Evolutionary conservation across 306 rosid genomes (phyloP), one percentile per base, ranked within the genome.

Genomic region (Cucurbita argyrosperma): DNA sequence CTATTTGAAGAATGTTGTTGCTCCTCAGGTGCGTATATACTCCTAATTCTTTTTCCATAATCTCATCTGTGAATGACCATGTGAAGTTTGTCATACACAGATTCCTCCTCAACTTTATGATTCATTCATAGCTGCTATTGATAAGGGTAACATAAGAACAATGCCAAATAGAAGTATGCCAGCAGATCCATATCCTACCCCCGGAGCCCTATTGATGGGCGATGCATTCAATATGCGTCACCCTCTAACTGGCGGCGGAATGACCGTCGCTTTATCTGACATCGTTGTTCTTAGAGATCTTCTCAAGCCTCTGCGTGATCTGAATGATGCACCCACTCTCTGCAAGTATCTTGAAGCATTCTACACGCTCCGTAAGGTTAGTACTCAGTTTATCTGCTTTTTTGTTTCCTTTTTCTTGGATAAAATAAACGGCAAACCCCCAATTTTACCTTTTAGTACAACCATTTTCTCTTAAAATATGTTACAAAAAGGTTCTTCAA

Each of bases 121-220:
- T 49, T 78, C 96, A 46, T 93, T 93, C 82, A 49, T 90, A 63
- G 94, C 96, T 40, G 97, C 98, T 10, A 87, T 90, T 37, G 88
- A 89, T 73, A 87, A 86, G 74, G 96, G 97, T 76, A 85, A 83
- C 81, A 82, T 90, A 50, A 82, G 96, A 85, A 93, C 97, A 79
- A 93, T 93, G 98, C 96, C 98, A 57, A 93, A 90, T 78, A 84
- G 98, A 86, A 90, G 96, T 90, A 90, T 93, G 97, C 97, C 97
- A 15, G 98, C 98, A 3, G 88, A 86, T 79, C 97, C 98, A 74
- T 74, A 85, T 71, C 94, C 97, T 60, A 90, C 98, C 37, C 97
- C 96, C 1, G 98, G 98, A 77, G 98, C 98, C 61, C 80, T 93
- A 72, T 74, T 93, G 58, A 90, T 93, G 98, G 96, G 98, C 50